Evolutionary conservation across 805 yeast species (phyloP), one percentile per base, ranked within the genome.

Genomic region (Soucietia sequanensis): DNA sequence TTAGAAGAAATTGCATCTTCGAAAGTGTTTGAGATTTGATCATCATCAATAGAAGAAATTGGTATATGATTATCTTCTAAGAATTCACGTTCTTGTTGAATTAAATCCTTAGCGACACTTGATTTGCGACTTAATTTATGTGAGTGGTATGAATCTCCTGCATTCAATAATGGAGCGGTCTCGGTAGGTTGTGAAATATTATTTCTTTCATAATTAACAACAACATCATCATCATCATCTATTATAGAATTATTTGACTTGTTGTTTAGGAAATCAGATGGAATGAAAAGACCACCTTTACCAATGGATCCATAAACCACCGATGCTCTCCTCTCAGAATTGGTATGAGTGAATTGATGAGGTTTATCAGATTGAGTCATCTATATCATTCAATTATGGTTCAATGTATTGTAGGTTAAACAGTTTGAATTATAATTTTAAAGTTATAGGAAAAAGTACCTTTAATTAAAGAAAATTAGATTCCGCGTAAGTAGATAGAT

Each of bases 301-400:
- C 80, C 78, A 4, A 68, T 52, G 1, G 78, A 72, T 2, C 79
- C 80, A 33, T 61, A 72, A 0, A 75, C 72, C 1, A 73, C 62
- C 1, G 80, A 75, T 4, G 76, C 78, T 37, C 80, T 56, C 39
- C 80, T 58, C 39, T 70, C 62, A 2, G 70, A 56, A 25, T 67
- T 72, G 5, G 79, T 65, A 35, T 70, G 68, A 22, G 51, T 48
- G 38, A 56, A 56, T 32, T 55, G 60, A 34, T 56, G 60, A 4
- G 41, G 15, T 30, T 41, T 30, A 12, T n/a, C n/a, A n/a, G n/a
- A n/a, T n/a, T n/a, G n/a, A n/a, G n/a, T n/a, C n/a, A n/a, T n/a
- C n/a, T n/a, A n/a, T n/a, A n/a, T n/a, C n/a, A n/a, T n/a, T n/a
- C n/a, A n/a, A n/a, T n/a, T n/a, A n/a, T n/a, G n/a, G n/a, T n/a